Conservation (phyloP, 129 eudicot genomes). For the Saussurea involucrata region DNA sequence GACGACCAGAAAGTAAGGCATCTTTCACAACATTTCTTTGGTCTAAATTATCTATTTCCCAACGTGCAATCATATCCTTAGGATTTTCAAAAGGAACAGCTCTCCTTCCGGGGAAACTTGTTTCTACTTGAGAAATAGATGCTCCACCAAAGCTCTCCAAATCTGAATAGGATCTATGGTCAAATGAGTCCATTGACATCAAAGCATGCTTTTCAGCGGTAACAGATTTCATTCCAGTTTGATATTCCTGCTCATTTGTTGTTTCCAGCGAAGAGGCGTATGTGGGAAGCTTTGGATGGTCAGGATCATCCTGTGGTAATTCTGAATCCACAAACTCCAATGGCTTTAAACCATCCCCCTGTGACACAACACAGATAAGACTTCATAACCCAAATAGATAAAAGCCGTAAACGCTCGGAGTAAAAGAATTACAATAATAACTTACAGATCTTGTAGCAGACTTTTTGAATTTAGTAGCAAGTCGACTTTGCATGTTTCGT, state of each 20-base stretch:
- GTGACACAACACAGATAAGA: constrained; percentile 12
- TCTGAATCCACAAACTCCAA: constrained; percentile 34
- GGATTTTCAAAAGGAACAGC: constrained; percentile 62
- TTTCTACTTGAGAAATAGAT: constrained; percentile 38
- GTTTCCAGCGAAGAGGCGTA: constrained; percentile 37
- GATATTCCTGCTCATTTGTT: constrained; percentile 35
- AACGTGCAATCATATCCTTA: constrained; percentile 92
- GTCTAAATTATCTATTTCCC: constrained; percentile 82
- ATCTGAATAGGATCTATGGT: constrained; percentile 24
- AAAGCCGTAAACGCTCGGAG: neutral
- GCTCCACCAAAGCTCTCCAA: constrained; percentile 33
- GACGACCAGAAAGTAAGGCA: constrained; percentile 88
- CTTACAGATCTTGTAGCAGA: constrained; percentile 64
- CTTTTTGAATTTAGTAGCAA: constrained; percentile 57
- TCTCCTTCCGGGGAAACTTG: constrained; percentile 36
- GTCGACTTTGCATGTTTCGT: constrained; percentile 66
- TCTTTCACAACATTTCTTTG: constrained; percentile 76
- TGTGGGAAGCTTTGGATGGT: constrained; percentile 29
- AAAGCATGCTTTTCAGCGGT: constrained; percentile 45
- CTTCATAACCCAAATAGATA: constrained; percentile 11
- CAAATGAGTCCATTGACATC: constrained; percentile 45
- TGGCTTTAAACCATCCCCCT: constrained; percentile 56
- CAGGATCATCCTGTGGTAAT: constrained; percentile 45
- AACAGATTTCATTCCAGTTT: constrained; percentile 24
- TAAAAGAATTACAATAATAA: constrained; percentile 3